Percentiles rank a stretch among this genome's conserved stretches.
phyloP scores from a whole-genome alignment of 345 rosid genomes.

The Gossypium arboreum region DNA sequence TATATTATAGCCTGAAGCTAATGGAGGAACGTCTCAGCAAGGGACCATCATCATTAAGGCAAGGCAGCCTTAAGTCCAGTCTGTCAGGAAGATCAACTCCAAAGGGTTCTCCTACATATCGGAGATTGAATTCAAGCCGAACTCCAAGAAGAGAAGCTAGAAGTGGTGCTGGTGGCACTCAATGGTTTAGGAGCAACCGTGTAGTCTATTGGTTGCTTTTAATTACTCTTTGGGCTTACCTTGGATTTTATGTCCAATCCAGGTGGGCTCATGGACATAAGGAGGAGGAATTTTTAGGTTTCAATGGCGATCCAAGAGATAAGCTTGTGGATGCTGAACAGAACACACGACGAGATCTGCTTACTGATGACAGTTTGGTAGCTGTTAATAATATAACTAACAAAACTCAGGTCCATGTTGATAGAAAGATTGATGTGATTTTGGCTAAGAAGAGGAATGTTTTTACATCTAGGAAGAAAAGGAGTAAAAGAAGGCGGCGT shows the following conservation, averaged over 20 bases:
- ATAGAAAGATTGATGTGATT: slow-evolving; percentile 41
- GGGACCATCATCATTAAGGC: slow-evolving; percentile 51
- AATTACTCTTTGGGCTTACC: slow-evolving; percentile 95
- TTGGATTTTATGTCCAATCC: slow-evolving; percentile 92
- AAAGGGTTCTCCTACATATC: slow-evolving; percentile 58
- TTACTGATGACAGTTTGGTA: slow-evolving; percentile 43
- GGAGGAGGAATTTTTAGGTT: slow-evolving; percentile 61
- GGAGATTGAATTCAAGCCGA: slow-evolving; percentile 61
- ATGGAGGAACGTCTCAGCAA: slow-evolving; percentile 59
- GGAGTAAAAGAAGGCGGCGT: slow-evolving; percentile 43
- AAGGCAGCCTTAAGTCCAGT: slow-evolving; percentile 58
- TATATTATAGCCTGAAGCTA: slow-evolving; percentile 11
- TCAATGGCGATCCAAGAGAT: slow-evolving; percentile 48
- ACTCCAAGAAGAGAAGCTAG: slow-evolving; percentile 83
- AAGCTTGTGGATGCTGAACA: slow-evolving; percentile 29
- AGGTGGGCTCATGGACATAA: slow-evolving; percentile 94
- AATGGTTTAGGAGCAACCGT: slow-evolving; percentile 78
- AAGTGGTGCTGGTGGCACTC: slow-evolving; percentile 45
- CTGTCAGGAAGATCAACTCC: slow-evolving; percentile 77
- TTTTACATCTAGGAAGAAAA: slow-evolving; percentile 30
- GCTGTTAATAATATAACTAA: slow-evolving; percentile 38
- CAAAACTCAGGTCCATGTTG: slow-evolving; percentile 32
- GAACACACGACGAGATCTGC: slow-evolving; percentile 41
- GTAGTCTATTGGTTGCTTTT: slow-evolving; percentile 86
- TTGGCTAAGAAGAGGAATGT: slow-evolving; percentile 48